These are phyloP conservation scores for Diatrype stigma DNA, from an alignment of 2,329 filamentous ascomycete species.

Conservation along the genomic window DNA sequence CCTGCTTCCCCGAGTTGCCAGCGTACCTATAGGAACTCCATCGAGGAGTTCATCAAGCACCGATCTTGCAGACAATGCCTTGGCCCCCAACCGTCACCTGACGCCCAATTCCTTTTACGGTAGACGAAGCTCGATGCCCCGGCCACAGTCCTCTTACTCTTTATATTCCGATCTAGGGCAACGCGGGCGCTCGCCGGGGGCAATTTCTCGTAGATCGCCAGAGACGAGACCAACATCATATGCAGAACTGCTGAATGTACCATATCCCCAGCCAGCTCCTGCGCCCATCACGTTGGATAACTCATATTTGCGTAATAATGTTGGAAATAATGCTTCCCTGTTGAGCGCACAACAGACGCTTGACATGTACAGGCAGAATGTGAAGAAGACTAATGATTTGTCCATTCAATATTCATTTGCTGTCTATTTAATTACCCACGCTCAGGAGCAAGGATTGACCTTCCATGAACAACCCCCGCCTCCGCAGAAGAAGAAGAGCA, in stretches of 20 bases:
- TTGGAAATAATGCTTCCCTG: constrained; percentile 87
- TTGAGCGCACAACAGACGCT: constrained; percentile 90
- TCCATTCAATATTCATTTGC: constrained; percentile 95
- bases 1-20: constrained; percentile 38
- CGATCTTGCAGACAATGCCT: constrained; percentile 47
- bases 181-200: constrained; percentile 55
- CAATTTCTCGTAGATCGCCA: constrained; percentile 51
- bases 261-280: constrained; percentile 74
- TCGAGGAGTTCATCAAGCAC: constrained; percentile 45
- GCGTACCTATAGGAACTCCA: constrained; percentile 37
- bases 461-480: constrained; percentile 44
- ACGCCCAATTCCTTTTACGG: constrained; percentile 54
- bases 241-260: constrained; percentile 59
- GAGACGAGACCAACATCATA: constrained; percentile 51
- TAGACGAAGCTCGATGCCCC: constrained; percentile 54
- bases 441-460: constrained; percentile 68
- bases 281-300: constrained; percentile 73
- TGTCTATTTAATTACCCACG: constrained; percentile 85
- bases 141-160: constrained; percentile 76
- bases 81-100: constrained; percentile 56
- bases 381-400: constrained; percentile 92
- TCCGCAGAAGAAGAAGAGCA: constrained; percentile 41
- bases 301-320: constrained; percentile 67
- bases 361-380: constrained; percentile 95
- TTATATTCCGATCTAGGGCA: constrained; percentile 63